Base-by-base conservation (phyloP, 2,329 filamentous ascomycete genomes). In the Eutypa lata region DNA sequence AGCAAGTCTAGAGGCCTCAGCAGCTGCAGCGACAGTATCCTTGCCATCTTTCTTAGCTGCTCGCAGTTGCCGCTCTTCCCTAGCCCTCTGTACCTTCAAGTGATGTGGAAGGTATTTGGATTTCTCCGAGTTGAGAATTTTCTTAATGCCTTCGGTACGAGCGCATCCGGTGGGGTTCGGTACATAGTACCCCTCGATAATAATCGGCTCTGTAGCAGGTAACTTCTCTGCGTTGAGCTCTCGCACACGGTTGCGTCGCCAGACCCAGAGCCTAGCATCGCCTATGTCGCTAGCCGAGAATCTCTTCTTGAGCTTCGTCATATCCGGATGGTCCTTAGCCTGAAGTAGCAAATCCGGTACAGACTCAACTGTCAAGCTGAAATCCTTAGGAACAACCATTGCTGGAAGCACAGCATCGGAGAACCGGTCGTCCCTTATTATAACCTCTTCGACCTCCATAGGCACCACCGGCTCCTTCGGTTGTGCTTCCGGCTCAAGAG, bases 81-180 rank as follows among this genome's bases (percentile, higher is more conserved):
- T 85, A 22, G 88, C 90, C 73, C 88, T 94, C 70, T 94, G 90
- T 19, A 99, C 91, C 67, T 95, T 96, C 74, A 99, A 94, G 59
- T 96, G 92, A 76, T 99, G 94, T 40, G 94, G 94, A 7, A 99
- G 81, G 68, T 99, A 99, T 68, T 97, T 96, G 26, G 92, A 96
- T 76, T 99, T 99, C 70, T 99, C 94, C 0, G 91, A 90, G 69
- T 99, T 95, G 57, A 96, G 81, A 52, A 99, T 97, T 77, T 93
- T 96, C 76, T 95, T 93, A 64, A 91, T 86, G 26, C 91, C 92
- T 73, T 99, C 92, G 0, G 94, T 97, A 52, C 94, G 84, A 52
- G 94, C 94, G 61, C 86, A 89, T 33, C 94, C 94, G 10, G 91
- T 91, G 0, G 80, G 57, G 60, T 97, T 99, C 0, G 90, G 85